Evolutionary conservation across 1,284 basidiomycete species (phyloP), one percentile per base, ranked within the genome.

Genomic region (Cryptococcus maquisensis): DNA sequence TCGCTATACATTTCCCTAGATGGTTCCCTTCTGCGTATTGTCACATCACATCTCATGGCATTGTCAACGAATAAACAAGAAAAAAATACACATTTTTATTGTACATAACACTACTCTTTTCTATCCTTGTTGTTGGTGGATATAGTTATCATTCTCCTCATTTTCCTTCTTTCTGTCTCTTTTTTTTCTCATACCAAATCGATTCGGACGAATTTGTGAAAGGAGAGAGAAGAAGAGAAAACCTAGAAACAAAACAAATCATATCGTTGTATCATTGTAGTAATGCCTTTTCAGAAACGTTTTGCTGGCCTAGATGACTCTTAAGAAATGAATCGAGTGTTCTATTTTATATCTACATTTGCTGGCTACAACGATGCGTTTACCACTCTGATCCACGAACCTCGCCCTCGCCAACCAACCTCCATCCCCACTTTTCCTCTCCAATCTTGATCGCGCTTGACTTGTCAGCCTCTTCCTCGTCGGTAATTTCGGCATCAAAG

Each of bases 361-460:
- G n/a, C n/a, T 32, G 28, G 28, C 28, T 32, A 32, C 28, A 32
- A 32, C 2, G n/a, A 32, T 32, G 28, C 4, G n/a, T 32, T 21
- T 47, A 38, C 52, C 47, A 41, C 37, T 44, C 49, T 49, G 28
- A 59, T 15, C 67, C 65, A 20, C 73, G 48, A 8, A 75, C 63
- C 54, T 73, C 65, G 4, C 74, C 73, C 56, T 69, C 60, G 2
- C 72, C 73, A 8, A 73, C 69, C 43, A 72, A 51, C 18, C 58
- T 60, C 76, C 75, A 77, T 1, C 66, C 72, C 38, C 52, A 66
- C 28, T 57, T 54, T 55, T 74, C 72, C 37, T 67, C 67, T 0
- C 72, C 75, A 1, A 71, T 42, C 40, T 59, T 59, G 62, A 62
- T 63, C 15, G 49, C 37, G 28, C 61, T 67, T 6, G 61, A 51